Evolutionary conservation across 2,329 filamentous ascomycete genomes (phyloP).

Genomic region (Colletotrichum noveboracense): DNA sequence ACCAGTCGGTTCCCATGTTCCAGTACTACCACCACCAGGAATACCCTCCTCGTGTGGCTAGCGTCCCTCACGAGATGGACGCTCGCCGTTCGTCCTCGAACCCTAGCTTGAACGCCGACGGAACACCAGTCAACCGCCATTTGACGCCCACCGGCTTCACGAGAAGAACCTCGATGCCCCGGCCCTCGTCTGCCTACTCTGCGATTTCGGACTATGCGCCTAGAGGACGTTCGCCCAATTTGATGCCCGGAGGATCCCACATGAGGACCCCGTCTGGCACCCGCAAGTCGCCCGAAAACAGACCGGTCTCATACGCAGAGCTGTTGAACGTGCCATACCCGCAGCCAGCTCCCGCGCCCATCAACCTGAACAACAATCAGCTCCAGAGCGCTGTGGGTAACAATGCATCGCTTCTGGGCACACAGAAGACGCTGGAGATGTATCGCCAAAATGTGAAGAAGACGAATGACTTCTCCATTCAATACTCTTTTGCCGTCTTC

Average conservation of each 20-base stretch:
- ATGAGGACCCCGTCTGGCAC: constrained; percentile 53
- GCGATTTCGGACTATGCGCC: constrained; percentile 70
- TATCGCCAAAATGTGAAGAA: constrained; percentile 98
- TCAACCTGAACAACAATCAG: constrained; percentile 80
- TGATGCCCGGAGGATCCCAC: constrained; percentile 46
- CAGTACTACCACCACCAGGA: constrained; percentile 68
- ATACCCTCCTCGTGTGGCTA: constrained; percentile 46
- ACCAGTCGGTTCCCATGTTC: constrained; percentile 58
- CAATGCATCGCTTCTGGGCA: constrained; percentile 89
- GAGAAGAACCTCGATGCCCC: constrained; percentile 62
- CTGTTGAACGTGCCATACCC: constrained; percentile 76
- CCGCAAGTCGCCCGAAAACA: constrained; percentile 60
- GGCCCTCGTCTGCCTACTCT: constrained; percentile 81
- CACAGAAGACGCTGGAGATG: constrained; percentile 96
- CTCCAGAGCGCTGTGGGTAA: constrained; percentile 81
- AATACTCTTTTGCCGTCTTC: constrained; percentile 96
- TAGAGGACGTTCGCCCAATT: constrained; percentile 66
- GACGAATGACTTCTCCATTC: constrained; percentile 85
- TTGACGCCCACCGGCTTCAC: constrained; percentile 64
- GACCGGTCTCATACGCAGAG: constrained; percentile 61
- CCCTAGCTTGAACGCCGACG: constrained; percentile 54
- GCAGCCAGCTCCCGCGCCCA: constrained; percentile 72
- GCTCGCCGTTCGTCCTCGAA: constrained; percentile 50
- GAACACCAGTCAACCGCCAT: constrained; percentile 61
- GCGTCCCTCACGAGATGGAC: constrained; percentile 45